Evolutionary conservation across 2,329 filamentous ascomycete genomes (phyloP).

Genomic region (Diaporthe nobilis): DNA sequence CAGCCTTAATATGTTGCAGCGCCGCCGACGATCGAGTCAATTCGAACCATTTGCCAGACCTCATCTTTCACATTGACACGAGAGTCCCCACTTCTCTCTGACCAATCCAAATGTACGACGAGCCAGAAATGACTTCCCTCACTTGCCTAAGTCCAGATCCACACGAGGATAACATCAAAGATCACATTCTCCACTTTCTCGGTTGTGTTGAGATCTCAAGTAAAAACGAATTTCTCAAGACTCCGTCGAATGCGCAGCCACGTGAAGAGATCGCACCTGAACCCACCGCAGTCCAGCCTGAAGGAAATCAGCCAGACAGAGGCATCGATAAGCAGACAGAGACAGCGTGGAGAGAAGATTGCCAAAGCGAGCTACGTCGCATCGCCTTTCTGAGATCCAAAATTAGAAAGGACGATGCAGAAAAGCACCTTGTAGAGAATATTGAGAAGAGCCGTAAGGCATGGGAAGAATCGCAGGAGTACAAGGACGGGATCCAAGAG

Average conservation of each 20-base stretch:
- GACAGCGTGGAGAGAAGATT: not conserved
- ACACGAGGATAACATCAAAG: not conserved
- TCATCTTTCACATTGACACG: too few relatives aligned
- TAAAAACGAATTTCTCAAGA: not conserved
- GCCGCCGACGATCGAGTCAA: too few relatives aligned
- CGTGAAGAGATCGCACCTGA: not conserved
- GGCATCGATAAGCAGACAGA: not conserved
- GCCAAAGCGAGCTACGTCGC: not conserved
- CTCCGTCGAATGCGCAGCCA: rapidly evolving
- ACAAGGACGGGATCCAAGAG: not conserved
- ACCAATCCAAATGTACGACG: not conserved
- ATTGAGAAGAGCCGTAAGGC: not conserved
- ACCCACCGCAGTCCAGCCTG: not conserved
- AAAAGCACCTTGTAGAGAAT: not conserved
- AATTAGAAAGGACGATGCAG: not conserved
- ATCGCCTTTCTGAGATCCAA: not conserved
- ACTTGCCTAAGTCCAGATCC: not conserved
- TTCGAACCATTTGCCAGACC: too few relatives aligned
- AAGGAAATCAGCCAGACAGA: rapidly evolving
- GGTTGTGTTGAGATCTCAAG: not conserved
- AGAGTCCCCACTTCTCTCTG: too few relatives aligned
- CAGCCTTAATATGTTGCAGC: too few relatives aligned
- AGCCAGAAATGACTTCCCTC: too few relatives aligned
- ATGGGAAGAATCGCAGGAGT: not conserved
- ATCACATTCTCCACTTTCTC: not conserved